These are phyloP conservation scores for Colletotrichum sp. DNA, from an alignment of 2,329 filamentous ascomycete species.

Conservation along the genomic window DNA sequence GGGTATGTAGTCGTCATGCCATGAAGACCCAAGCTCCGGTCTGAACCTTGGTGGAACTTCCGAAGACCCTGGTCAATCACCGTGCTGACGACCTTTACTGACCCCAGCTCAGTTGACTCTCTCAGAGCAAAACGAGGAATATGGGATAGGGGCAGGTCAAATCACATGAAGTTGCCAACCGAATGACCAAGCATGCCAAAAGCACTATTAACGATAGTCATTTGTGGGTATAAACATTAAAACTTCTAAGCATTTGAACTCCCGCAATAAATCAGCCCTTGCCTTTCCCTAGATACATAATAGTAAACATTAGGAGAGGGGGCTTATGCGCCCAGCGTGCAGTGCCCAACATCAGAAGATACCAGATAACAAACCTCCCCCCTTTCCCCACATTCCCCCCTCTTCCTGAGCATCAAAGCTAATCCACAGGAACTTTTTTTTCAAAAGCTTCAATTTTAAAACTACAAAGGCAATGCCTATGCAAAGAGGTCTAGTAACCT, in stretches of 20 bases:
- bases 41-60: not conserved
- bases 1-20: not conserved
- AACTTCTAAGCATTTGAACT: not conserved
- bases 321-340: not conserved
- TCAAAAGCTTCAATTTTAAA: not conserved
- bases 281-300: not conserved
- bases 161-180: too few species aligned
- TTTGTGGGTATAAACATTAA: not conserved
- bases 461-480: not conserved
- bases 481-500: not conserved
- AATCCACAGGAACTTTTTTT: not conserved
- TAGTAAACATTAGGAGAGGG: not conserved
- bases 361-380: too few species aligned
- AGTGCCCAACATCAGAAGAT: not conserved
- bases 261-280: too few species aligned
- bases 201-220: not conserved
- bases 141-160: too few species aligned
- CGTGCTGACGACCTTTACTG: accelerated
- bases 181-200: not conserved
- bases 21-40: not conserved
- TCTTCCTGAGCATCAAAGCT: not conserved
- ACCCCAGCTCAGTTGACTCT: accelerated
- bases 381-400: not conserved
- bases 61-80: not conserved
- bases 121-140: too few species aligned